Conservation (phyloP, 768 basidiomycete species). For the Goffeauzyma gilvescens region DNA sequence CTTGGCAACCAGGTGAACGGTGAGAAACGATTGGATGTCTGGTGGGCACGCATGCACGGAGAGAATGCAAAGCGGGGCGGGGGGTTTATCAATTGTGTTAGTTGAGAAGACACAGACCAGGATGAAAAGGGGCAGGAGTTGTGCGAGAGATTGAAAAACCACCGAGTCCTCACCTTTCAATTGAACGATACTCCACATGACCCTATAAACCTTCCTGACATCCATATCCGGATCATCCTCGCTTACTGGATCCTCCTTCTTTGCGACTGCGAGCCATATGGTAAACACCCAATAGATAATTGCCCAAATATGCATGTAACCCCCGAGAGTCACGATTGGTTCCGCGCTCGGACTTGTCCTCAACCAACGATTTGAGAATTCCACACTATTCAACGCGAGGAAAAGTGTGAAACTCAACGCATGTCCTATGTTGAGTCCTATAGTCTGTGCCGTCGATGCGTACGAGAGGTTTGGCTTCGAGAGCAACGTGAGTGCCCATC, state of each 20-base stretch:
- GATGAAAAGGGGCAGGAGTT: not conserved
- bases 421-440: constrained; percentile 86
- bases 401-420: constrained; percentile 95
- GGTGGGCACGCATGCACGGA: no score
- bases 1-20: constrained; percentile 78
- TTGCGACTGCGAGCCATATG: constrained; percentile 64
- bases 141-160: not conserved
- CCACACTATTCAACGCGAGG: constrained; percentile 83
- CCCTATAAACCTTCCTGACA: constrained; percentile 71
- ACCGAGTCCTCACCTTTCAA: constrained; percentile 50
- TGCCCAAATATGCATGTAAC: constrained; percentile 74
- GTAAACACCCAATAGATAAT: constrained; percentile 67
- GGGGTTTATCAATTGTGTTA: no score
- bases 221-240: constrained; percentile 68
- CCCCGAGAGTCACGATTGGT: constrained; percentile 41
- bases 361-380: constrained; percentile 47
- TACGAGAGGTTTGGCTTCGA: constrained; percentile 88
- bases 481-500: constrained; percentile 42
- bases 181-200: constrained; percentile 84
- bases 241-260: constrained; percentile 70
- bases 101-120: no score
- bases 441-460: constrained; percentile 94
- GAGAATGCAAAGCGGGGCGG: not conserved
- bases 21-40: constrained; percentile 78
- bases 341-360: constrained; percentile 32